A percentile compares a stretch with the other conserved stretches of the same genome.
phyloP scores from a whole-genome alignment of 73 alveolate genomes.

The Paramecium primaurelia region DNA sequence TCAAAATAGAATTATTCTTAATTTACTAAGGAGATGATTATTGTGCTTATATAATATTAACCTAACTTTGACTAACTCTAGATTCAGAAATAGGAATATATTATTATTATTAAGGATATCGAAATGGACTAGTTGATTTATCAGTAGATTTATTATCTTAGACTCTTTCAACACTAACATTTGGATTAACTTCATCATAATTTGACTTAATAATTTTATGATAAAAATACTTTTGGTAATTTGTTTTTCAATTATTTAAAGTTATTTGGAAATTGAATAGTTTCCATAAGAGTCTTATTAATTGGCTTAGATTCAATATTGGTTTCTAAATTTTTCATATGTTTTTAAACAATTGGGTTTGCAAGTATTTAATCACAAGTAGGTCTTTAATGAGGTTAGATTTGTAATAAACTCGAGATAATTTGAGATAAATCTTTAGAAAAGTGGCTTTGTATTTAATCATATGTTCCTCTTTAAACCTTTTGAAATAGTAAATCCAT shows the following conservation, averaged over 20 bases:
- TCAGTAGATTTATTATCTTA: slow-evolving; percentile 17
- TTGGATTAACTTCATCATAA: not conserved
- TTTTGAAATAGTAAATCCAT: slow-evolving; percentile 74
- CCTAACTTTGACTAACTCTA: not conserved
- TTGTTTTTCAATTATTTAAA: not conserved
- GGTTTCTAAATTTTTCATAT: not conserved
- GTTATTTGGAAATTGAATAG: slow-evolving; percentile 22
- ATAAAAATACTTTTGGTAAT: not conserved
- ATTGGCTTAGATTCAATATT: not conserved
- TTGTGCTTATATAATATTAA: not conserved
- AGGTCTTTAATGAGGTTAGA: slow-evolving; percentile 31
- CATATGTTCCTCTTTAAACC: slow-evolving; percentile 57
- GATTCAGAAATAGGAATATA: not conserved
- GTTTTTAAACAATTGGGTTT: not conserved
- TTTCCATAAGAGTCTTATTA: not conserved
- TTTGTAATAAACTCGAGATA: not conserved
- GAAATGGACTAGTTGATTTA: slow-evolving; percentile 17
- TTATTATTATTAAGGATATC: not conserved
- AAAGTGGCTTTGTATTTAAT: slow-evolving; percentile 29
- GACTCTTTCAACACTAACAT: not conserved
- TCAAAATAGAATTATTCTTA: not conserved
- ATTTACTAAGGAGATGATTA: not conserved
- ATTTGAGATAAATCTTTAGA: slow-evolving; percentile 35
- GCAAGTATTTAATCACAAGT: slow-evolving; percentile 15
- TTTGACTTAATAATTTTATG: not conserved